Evolutionary conservation across 148 eudicot genomes (phyloP).

Genomic region (Cornus kousa): DNA sequence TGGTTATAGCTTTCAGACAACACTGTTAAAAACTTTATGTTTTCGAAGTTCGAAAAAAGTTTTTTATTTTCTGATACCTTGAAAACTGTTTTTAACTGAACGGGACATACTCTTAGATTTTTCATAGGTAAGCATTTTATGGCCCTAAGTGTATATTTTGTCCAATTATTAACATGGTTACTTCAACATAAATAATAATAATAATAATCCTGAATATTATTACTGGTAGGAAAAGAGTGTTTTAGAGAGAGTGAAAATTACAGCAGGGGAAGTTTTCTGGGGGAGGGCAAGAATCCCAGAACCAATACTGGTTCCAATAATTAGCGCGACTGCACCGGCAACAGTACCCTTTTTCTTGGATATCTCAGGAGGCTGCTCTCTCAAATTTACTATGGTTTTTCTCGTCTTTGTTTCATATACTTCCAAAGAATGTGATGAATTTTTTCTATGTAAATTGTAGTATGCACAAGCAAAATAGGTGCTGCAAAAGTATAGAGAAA

Average conservation of each 20-base stretch:
- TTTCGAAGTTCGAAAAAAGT: no score
- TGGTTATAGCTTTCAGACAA: no score
- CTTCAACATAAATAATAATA: no score
- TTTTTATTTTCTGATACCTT: no score
- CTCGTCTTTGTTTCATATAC: conserved; percentile 13
- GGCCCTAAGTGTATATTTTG: no score
- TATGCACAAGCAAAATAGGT: not conserved
- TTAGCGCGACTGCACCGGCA: conserved; percentile 50
- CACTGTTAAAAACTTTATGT: no score
- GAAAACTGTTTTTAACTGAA: no score
- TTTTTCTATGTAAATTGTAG: conserved; percentile 16
- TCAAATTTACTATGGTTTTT: conserved; percentile 11
- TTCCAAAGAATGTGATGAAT: conserved; percentile 12
- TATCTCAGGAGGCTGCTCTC: conserved; percentile 10
- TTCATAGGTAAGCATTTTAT: no score
- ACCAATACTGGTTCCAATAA: conserved; percentile 51
- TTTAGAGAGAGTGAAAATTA: conserved; percentile 14
- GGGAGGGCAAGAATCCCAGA: conserved; percentile 58
- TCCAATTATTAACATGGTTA: no score
- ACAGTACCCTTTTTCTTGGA: conserved; percentile 36
- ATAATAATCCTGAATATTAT: no score
- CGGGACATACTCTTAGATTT: no score
- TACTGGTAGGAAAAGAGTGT: not conserved
- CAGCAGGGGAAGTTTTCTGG: conserved; percentile 47
- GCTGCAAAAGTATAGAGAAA: conserved; percentile 6